phyloP scores from a whole-genome alignment of 1,284 basidiomycete species.

The Cryptococcus amylolentus region DNA sequence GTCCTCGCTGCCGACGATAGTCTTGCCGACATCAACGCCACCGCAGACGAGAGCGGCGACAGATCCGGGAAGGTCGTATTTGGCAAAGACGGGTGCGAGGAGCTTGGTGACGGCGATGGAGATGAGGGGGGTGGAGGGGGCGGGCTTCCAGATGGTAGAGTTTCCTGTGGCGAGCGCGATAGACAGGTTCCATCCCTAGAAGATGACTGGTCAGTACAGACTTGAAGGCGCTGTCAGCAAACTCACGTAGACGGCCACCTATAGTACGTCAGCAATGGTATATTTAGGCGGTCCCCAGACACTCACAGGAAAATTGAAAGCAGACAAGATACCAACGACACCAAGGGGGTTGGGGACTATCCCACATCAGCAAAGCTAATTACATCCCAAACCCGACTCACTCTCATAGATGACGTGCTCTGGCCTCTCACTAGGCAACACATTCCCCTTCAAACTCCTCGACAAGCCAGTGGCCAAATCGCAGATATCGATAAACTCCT shows the following conservation, averaged over 20 bases:
- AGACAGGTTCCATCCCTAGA: slow-evolving; percentile 70
- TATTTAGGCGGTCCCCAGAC: slow-evolving; percentile 49
- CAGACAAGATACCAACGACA: slow-evolving; percentile 80
- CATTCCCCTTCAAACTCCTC: slow-evolving; percentile 83
- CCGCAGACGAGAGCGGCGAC: slow-evolving; percentile 79
- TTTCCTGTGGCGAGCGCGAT: slow-evolving; percentile 87
- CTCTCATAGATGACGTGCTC: slow-evolving; percentile 81
- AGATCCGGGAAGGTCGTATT: slow-evolving; percentile 75
- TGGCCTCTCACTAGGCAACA: slow-evolving; percentile 80
- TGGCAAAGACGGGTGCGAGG: slow-evolving; percentile 72
- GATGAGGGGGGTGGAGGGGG: slow-evolving; percentile 73
- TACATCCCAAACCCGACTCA: slow-evolving; percentile 8
- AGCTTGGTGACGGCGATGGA: slow-evolving; percentile 84
- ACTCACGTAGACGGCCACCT: slow-evolving; percentile 56
- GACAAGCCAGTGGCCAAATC: slow-evolving; percentile 80
- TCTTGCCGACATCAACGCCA: slow-evolving; percentile 73
- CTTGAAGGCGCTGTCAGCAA: neutral
- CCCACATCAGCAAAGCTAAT: neutral
- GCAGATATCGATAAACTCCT: slow-evolving; percentile 80
- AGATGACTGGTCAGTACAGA: neutral
- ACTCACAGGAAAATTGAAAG: slow-evolving; percentile 92
- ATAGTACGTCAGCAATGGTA: neutral
- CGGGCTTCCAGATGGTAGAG: slow-evolving; percentile 92
- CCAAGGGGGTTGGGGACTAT: slow-evolving; percentile 84
- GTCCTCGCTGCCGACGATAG: slow-evolving; percentile 65